Evolutionary conservation across 208 protist genomes (phyloP).

Genomic region (Leishmania amazonensis): DNA sequence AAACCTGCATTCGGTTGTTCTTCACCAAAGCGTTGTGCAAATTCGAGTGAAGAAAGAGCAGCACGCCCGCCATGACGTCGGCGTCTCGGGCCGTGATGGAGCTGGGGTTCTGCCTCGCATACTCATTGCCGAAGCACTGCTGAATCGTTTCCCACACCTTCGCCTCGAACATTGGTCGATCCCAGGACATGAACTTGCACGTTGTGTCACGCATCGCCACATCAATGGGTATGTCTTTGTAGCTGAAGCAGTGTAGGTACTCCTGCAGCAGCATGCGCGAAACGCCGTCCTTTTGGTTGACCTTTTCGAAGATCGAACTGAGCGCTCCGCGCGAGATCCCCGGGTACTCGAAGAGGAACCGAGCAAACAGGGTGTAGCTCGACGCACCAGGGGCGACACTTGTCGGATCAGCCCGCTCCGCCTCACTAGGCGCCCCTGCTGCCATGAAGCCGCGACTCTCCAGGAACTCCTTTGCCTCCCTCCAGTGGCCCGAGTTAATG

Average conservation of each 20-base stretch:
- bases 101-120: constrained; percentile 73
- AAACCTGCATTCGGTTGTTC: constrained; percentile 47
- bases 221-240: constrained; percentile 76
- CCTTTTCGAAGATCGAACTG: constrained; percentile 76
- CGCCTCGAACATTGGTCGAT: constrained; percentile 88
- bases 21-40: constrained; percentile 77
- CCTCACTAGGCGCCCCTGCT: constrained; percentile 11
- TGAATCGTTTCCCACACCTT: constrained; percentile 86
- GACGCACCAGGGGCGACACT: constrained; percentile 20
- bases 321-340: constrained; percentile 65
- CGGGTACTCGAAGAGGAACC: constrained; percentile 73
- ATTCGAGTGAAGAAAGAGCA: constrained; percentile 90
- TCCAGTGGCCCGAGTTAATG: constrained; percentile 72
- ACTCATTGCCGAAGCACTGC: constrained; percentile 74
- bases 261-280: constrained; percentile 58
- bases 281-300: constrained; percentile 60
- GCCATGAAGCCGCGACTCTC: constrained; percentile 53
- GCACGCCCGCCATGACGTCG: constrained; percentile 79
- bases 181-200: constrained; percentile 89
- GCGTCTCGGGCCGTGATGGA: constrained; percentile 72
- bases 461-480: constrained; percentile 70
- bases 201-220: constrained; percentile 86
- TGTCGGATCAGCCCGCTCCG: constrained; percentile 20
- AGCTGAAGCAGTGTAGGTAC: constrained; percentile 80
- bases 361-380: constrained; percentile 59